These are phyloP conservation scores for Phytophthora syringae DNA, from an alignment of 352 stramenopile genomes.

Conservation along the genomic window DNA sequence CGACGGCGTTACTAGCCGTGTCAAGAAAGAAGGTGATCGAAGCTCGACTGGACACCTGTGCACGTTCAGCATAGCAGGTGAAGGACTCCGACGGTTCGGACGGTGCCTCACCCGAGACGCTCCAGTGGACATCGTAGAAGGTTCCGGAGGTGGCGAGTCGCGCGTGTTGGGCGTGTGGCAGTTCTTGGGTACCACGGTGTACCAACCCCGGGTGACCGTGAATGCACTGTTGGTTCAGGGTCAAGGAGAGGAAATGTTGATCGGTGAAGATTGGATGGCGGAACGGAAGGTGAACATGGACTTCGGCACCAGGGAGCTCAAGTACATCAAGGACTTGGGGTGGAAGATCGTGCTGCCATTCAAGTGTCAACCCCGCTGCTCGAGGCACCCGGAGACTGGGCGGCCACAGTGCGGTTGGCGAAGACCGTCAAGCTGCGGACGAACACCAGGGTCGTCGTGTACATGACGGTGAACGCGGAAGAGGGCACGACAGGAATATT, in stretches of 20 bases:
- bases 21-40: background rate
- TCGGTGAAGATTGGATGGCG: constrained; percentile 5
- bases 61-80: background rate
- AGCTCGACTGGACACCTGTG: background rate
- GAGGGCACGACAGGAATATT: constrained; percentile 12
- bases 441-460: constrained; percentile 4
- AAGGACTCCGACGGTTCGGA: background rate
- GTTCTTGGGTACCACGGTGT: constrained; percentile 3
- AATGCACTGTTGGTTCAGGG: background rate
- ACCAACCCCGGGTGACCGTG: background rate
- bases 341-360: background rate
- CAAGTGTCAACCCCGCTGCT: background rate
- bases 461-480: background rate
- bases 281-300: background rate
- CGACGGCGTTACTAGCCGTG: background rate
- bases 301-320: background rate
- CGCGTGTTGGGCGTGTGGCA: background rate
- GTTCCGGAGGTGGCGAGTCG: background rate
- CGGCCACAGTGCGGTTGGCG: background rate
- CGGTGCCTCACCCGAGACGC: background rate
- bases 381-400: background rate
- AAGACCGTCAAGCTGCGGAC: constrained; percentile 12
- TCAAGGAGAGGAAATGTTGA: background rate
- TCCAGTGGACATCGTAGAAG: background rate
- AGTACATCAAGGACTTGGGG: background rate